phyloP scores from a whole-genome alignment of 345 rosid genomes.

The Eucalyptus erythrocorys region DNA sequence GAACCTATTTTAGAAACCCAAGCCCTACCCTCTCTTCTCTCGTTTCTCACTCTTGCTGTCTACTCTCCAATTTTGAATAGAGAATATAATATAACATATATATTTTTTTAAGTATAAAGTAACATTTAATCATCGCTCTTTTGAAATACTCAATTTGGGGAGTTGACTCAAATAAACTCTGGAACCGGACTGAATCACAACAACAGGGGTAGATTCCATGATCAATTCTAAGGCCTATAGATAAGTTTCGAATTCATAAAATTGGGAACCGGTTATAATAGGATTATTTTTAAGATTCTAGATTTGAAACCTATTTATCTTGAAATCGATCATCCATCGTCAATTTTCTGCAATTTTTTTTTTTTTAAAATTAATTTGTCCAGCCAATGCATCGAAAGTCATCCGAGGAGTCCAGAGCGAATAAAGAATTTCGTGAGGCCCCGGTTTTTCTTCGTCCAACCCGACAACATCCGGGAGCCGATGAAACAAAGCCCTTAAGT shows the following conservation, averaged over 20 bases:
- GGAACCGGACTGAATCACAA: accelerated
- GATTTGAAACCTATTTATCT: not conserved
- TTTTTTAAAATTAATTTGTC: not conserved
- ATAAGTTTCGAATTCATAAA: not conserved
- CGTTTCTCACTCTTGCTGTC: not conserved
- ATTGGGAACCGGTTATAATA: accelerated
- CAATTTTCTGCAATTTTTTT: too few relatives aligned
- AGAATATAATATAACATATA: not conserved
- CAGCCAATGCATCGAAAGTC: not conserved
- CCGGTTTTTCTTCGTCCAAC: not conserved
- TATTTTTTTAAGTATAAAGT: not conserved
- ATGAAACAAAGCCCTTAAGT: not conserved
- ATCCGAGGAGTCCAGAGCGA: not conserved
- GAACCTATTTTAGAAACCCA: not conserved
- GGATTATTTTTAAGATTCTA: not conserved
- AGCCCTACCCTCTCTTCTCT: not conserved
- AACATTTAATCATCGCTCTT: not conserved
- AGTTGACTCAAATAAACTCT: too few relatives aligned
- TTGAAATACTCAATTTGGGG: accelerated
- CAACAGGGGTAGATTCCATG: accelerated
- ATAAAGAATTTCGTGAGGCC: not conserved
- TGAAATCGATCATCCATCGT: accelerated
- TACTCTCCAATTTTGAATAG: too few relatives aligned
- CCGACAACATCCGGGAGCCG: not conserved
- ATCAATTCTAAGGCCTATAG: accelerated